Conservation (phyloP, 441 rosid genomes). For the Populus tomentosa region DNA sequence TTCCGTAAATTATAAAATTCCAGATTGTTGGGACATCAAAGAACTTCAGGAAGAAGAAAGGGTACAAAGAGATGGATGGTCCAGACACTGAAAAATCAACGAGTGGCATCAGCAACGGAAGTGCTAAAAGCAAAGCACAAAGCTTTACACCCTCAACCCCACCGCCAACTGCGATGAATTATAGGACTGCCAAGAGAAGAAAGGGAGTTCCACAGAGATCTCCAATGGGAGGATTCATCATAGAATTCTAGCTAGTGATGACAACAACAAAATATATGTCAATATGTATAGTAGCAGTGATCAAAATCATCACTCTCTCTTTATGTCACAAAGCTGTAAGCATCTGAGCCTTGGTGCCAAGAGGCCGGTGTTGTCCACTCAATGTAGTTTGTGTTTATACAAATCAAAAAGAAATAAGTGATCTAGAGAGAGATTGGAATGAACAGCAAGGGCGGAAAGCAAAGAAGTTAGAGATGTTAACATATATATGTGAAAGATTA, state of each 20-base stretch:
- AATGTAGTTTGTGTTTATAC: slow-evolving; percentile 7
- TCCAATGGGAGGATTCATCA: slow-evolving; percentile 58
- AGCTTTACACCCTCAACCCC: slow-evolving; percentile 83
- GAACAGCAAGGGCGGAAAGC: not conserved
- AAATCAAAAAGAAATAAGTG: not conserved
- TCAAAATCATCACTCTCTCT: not conserved
- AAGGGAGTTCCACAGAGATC: slow-evolving; percentile 84
- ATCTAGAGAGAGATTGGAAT: not conserved
- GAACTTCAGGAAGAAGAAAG: slow-evolving; percentile 39
- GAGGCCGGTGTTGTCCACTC: slow-evolving; percentile 38
- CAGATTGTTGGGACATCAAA: slow-evolving; percentile 71
- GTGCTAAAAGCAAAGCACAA: slow-evolving; percentile 26
- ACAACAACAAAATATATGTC: not conserved
- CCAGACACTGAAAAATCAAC: slow-evolving; percentile 67
- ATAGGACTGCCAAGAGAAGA: slow-evolving; percentile 55
- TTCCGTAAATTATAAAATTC: not conserved
- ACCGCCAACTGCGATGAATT: slow-evolving; percentile 51
- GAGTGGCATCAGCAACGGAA: slow-evolving; percentile 34
- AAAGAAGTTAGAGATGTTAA: not conserved
- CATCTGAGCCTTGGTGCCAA: slow-evolving; percentile 32
- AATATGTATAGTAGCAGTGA: not conserved
- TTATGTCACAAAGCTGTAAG: not conserved
- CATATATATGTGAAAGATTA: not conserved
- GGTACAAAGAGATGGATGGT: slow-evolving; percentile 36
- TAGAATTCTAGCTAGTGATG: slow-evolving; percentile 45